Evolutionary conservation across 768 basidiomycete genomes (phyloP), one percentile per base, ranked within the genome.

Genomic region (Phlebiopsis gigantea): DNA sequence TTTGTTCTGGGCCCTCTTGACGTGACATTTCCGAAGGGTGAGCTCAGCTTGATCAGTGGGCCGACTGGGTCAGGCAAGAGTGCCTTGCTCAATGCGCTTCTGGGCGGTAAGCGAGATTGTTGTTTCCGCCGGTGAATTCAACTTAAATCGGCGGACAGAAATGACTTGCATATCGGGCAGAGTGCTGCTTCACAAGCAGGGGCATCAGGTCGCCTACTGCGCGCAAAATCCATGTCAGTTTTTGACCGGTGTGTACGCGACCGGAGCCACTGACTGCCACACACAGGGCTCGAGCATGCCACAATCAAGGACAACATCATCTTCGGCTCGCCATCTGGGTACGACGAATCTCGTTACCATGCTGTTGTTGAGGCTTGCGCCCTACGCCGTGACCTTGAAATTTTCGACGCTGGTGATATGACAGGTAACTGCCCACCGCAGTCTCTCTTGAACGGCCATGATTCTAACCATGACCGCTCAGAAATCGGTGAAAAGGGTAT

Each of bases 401-500:
- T 88, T 10, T 77, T 93, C 30, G 82, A 87, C 51, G 82, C 86
- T 10, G 90, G 90, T 0, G 90, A 93, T 63, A 73, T 85, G 69
- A 93, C 90, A 28, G 85, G 88, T 83, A 30, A 12, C 29, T 56
- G 19, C 31, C 26, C 17, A 26, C 22, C 14, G 39, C 29, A 24
- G 28, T n/a, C 10, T 49, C 25, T 12, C 25, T n/a, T 15, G 10
- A 10, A 24, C 34, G n/a, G 7, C 42, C 51, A 7, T 25, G 8
- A 42, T 4, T 42, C 19, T 12, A 12, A 50, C n/a, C 31, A 46
- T 55, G 39, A 29, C 30, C 10, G 24, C 22, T 56, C 63, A 79
- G 85, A 89, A 67, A 86, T 91, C 53, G 90, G 89, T 46, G 91
- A 93, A 67, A 88, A 87, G 63, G 91, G 90, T 1, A 84, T 87